phyloP scores from a whole-genome alignment of 2,329 filamentous ascomycete genomes.

The Sclerotinia borealis region DNA sequence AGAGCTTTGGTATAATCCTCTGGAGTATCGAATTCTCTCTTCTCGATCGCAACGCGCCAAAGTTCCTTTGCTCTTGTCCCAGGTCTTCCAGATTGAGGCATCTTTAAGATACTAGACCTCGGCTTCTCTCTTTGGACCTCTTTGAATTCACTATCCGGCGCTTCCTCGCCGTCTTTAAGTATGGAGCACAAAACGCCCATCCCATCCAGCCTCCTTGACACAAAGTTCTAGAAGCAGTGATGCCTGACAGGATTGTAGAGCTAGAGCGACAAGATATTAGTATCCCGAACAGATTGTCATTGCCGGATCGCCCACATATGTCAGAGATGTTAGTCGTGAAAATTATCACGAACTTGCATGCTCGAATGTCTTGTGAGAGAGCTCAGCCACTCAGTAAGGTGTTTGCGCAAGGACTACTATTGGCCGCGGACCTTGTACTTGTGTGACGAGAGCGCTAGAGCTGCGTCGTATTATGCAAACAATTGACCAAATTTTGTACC shows the following conservation, averaged over 20 bases:
- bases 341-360: conserved; percentile 5
- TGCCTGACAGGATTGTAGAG: not conserved
- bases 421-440: conserved; percentile 6
- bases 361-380: not conserved
- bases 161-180: conserved; percentile 28
- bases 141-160: conserved; percentile 22
- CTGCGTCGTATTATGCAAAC: not conserved
- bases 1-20: conserved; percentile 23
- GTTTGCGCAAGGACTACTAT: conserved; percentile 2
- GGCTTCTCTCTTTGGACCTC: conserved; percentile 14
- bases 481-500: not conserved
- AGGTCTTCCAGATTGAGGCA: conserved; percentile 20
- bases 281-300: not conserved
- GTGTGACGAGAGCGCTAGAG: conserved; percentile 5
- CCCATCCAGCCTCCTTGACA: conserved; percentile 13
- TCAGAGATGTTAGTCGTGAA: not conserved
- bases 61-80: conserved; percentile 14
- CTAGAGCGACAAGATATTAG: not conserved
- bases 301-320: not conserved
- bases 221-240: not conserved
- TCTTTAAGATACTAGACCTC: conserved; percentile 25
- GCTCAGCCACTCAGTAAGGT: conserved; percentile 9
- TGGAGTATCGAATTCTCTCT: conserved; percentile 17
- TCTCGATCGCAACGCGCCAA: conserved; percentile 17
- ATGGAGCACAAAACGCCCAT: conserved; percentile 29